Conservation (phyloP, 805 yeast species). For the Millerozyma miso region DNA sequence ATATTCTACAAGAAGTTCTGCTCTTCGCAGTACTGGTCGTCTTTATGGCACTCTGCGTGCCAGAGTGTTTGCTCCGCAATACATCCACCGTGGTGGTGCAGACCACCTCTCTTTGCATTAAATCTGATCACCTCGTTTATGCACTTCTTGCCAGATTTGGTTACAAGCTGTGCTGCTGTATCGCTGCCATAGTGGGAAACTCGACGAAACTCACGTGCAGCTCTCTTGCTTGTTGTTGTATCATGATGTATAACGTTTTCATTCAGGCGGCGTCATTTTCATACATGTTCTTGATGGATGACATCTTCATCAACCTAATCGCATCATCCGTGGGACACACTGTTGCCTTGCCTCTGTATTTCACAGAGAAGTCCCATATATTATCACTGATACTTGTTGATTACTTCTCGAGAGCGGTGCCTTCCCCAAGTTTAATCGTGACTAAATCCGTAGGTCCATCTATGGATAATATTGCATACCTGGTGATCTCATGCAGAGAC, state of each 20-base stretch:
- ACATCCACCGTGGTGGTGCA: slow-evolving; percentile 16
- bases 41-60: slow-evolving; percentile 6
- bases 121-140: slow-evolving; percentile 22
- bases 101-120: slow-evolving; percentile 8
- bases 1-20: neutral
- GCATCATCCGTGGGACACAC: slow-evolving; percentile 1
- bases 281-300: slow-evolving; percentile 15
- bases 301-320: slow-evolving; percentile 17
- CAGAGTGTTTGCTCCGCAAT: slow-evolving; percentile 14
- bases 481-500: neutral
- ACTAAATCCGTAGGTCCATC: neutral
- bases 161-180: slow-evolving; percentile 8
- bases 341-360: neutral
- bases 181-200: slow-evolving; percentile 3
- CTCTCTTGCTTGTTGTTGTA: neutral
- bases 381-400: slow-evolving; percentile 15
- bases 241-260: slow-evolving; percentile 15
- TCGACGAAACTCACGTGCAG: neutral
- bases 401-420: slow-evolving; percentile 10
- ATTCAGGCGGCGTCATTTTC: slow-evolving; percentile 10
- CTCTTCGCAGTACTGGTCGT: neutral
- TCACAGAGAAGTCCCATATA: slow-evolving; percentile 10
- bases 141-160: slow-evolving; percentile 13
- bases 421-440: neutral
- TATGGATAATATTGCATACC: neutral